Conservation (phyloP, 768 basidiomycete genomes). For the Dacryopinax primogenitus region DNA sequence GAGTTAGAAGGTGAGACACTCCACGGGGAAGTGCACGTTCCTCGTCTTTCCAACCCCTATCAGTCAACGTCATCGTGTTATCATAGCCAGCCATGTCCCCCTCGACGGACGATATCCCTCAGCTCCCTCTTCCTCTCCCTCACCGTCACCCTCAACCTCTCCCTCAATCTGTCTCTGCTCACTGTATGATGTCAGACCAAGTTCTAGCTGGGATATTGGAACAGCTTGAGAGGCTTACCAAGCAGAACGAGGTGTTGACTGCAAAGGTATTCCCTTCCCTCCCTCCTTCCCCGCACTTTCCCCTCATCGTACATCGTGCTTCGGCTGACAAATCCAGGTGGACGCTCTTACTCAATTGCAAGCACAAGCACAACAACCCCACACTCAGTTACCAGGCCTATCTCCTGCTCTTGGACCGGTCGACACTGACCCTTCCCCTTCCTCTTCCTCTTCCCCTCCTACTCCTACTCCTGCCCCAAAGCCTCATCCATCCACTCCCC, state of each 20-base stretch:
- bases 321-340: background rate
- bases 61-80: background rate
- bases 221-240: background rate
- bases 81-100: background rate
- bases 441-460: constrained; percentile 5
- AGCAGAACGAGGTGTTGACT: background rate
- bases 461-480: no score
- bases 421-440: background rate
- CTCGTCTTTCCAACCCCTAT: background rate
- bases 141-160: background rate
- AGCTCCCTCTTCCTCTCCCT: background rate
- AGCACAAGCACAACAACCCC: no score
- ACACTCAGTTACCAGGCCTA: background rate
- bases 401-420: background rate
- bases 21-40: no score
- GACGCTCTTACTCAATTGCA: background rate
- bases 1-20: no score
- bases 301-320: background rate
- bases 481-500: no score
- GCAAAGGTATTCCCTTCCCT: background rate
- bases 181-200: no score
- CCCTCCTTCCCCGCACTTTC: background rate
- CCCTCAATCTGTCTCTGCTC: background rate
- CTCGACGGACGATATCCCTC: background rate
- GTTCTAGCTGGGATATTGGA: no score